Base-by-base conservation (phyloP, 768 basidiomycete species). In the Boletellus sp. region DNA sequence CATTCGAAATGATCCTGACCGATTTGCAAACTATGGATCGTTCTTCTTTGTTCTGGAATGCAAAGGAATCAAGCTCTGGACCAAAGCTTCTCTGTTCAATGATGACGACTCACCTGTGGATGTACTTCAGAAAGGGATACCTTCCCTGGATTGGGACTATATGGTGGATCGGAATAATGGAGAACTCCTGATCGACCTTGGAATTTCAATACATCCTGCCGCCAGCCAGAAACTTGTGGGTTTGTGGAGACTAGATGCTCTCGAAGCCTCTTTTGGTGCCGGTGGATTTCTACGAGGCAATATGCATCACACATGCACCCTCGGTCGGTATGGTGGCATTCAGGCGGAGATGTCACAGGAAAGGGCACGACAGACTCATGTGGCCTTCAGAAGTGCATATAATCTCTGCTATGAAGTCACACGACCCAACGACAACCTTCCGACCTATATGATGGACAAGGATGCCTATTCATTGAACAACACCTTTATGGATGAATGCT, bases 11-110 rank as follows among this genome's bases (percentile, higher is more conserved):
- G 20, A 50, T 13, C 43, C 22, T 0, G 19, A 38, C 0, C 16
- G 15, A 0, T 44, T 51, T 33, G 15, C 39, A 8, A 44, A 46
- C 16, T 60, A 42, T 47, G 59, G 50, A 0, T 58, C 52, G 0
- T 60, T 56, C n/a, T 58, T 52, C 36, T 57, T 58, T 34, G 39
- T 56, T 0, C 34, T 58, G 0, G 56, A 58, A 1, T 44, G 37
- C 32, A 60, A 54, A 20, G 51, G 51, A n/a, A 31, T 54, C 28
- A 57, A 57, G 46, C 40, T 51, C 5, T 39, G 16, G 26, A 45
- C 52, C 2, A 48, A 45, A 28, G n/a, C 24, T 3, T 45, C 43
- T 35, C 24, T 19, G 13, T 17, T 37, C n/a, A 28, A 20, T 12
- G 22, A 23, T 10, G 20, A 26, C 20, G 13, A 40, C 19, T 28